phyloP scores from a whole-genome alignment of 73 alveolate species.

The Uronychia setigera region DNA sequence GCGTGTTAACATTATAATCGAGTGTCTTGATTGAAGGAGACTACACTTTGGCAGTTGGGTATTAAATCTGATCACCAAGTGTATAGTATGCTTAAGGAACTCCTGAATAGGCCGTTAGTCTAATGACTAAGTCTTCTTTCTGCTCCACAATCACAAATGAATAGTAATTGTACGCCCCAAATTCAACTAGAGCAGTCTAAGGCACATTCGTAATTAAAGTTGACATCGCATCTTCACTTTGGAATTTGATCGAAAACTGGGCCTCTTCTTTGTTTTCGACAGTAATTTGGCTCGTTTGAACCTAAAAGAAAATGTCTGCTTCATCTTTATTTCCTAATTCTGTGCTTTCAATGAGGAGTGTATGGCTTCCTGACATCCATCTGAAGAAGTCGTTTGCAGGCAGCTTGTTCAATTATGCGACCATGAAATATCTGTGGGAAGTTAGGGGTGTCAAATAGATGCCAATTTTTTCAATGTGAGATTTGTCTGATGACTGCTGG shows the following conservation, averaged over 20 bases:
- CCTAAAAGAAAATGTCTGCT: background rate
- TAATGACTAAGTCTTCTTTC: background rate
- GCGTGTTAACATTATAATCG: background rate
- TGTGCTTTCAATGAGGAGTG: background rate
- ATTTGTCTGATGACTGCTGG: background rate
- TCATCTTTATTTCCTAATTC: background rate
- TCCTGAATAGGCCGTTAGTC: background rate
- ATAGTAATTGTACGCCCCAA: background rate
- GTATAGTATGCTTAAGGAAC: background rate
- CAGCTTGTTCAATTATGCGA: background rate
- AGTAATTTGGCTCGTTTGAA: too few relatives aligned
- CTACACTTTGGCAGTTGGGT: background rate
- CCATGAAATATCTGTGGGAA: background rate
- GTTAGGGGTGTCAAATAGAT: background rate
- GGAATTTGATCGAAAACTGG: background rate
- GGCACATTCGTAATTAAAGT: background rate
- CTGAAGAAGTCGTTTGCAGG: background rate
- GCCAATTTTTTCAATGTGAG: background rate
- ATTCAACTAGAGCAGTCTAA: background rate
- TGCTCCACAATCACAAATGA: background rate
- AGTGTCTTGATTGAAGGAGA: background rate
- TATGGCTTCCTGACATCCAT: background rate
- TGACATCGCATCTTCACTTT: background rate
- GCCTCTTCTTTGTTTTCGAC: too few relatives aligned
- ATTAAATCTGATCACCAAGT: background rate